These are phyloP conservation scores for Apium graveolens DNA, from an alignment of 129 eudicot species.

Conservation along the genomic window DNA sequence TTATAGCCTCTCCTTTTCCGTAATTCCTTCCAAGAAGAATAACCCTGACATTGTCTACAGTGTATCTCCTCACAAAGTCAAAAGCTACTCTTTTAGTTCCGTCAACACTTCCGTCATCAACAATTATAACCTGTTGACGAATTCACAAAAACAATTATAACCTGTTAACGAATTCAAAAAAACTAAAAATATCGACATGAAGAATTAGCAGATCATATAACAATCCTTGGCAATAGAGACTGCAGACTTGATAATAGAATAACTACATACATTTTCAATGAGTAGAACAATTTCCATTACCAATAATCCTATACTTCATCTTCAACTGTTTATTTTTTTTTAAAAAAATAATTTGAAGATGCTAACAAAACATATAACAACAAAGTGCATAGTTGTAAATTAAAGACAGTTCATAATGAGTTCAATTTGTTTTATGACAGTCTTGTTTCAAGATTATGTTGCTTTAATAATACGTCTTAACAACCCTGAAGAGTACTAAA, in stretches of 20 bases:
- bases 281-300: background rate
- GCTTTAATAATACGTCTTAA: too few species aligned
- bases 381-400: background rate
- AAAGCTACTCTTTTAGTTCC: constrained; percentile 13
- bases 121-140: background rate
- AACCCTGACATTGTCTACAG: constrained; percentile 48
- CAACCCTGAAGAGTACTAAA: background rate
- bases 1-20: constrained; percentile 99
- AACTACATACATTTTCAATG: background rate
- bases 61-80: constrained; percentile 14
- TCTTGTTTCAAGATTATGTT: background rate
- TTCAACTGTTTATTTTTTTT: background rate
- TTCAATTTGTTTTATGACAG: background rate
- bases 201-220: background rate
- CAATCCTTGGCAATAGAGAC: background rate
- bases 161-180: background rate
- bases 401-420: background rate
- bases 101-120: constrained; percentile 10
- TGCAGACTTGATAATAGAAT: background rate
- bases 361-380: background rate
- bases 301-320: background rate
- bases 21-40: constrained; percentile 88
- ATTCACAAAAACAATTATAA: background rate
- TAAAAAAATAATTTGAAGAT: background rate
- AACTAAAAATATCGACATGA: background rate